Base-by-base conservation (phyloP, 177 flowering plant species). In the Telopea speciosissima region DNA sequence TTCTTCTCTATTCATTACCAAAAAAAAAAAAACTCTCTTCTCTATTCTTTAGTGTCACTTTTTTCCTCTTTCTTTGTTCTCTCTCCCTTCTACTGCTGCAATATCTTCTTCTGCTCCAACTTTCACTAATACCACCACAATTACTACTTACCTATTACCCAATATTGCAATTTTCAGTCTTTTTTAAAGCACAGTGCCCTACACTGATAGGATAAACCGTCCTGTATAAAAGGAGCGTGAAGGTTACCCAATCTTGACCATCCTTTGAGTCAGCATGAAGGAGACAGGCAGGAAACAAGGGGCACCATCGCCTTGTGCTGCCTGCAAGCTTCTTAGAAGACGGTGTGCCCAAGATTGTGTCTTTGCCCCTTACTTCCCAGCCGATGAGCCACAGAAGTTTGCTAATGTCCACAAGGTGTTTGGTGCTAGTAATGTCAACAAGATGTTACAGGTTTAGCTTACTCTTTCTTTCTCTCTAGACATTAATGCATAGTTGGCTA, bases 381-480 rank as follows among this genome's bases (percentile, higher is more conserved):
- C 92, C 0, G 87, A 87, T 67, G 90, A 88, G 70, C 92, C 92
- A 0, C 87, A 85, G 36, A 88, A 88, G 80, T 88, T 88, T 59
- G 92, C 92, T 14, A 87, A 84, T 28, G 92, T 88, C 13, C 92
- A 88, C 75, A 88, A 84, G 83, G 90, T 88, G 36, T 88, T 88
- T 66, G 92, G 92, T 13, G 92, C 92, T 44, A 88, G 92, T 81
- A 88, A 88, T 80, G 92, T 88, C 73, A 87, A 83, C 87, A 88
- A 88, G 74, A 84, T 88, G 90, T 68, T 88, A 23, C 92, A 88
- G 90, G 92, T 87, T 65, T 65, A 21, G 5, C 36, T 56, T 19
- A 62, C 66, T 21, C 63, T 52, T 42, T 68, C 28, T 56, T 24
- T 56, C 61, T 56, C n/a, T 56, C 21, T 49, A 49, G 3, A 49